These are phyloP conservation scores for Eucalyptus pauciflora DNA, from an alignment of 345 rosid species.

Conservation along the genomic window DNA sequence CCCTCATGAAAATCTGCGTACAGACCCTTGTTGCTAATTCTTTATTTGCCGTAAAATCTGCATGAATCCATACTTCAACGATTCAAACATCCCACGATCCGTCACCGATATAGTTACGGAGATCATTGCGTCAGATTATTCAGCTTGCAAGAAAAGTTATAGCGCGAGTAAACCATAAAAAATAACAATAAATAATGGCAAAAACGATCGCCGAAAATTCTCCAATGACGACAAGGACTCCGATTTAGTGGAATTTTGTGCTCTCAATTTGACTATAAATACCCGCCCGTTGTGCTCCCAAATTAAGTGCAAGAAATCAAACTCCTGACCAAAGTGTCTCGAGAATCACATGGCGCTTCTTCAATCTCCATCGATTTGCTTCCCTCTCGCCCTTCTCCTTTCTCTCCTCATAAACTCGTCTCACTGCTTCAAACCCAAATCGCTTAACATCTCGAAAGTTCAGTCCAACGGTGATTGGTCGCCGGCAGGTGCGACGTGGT, in stretches of 20 bases:
- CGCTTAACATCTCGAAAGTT: not conserved
- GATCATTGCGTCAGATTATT: not conserved
- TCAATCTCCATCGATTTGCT: not conserved
- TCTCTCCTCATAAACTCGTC: not conserved
- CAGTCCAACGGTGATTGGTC: constrained; percentile 5
- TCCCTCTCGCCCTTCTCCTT: not conserved
- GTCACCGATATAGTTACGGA: not conserved
- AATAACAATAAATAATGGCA: not conserved
- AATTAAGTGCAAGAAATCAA: not conserved
- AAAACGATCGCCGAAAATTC: not conserved
- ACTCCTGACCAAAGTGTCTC: not conserved
- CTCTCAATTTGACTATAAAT: not conserved
- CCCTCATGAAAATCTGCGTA: not conserved
- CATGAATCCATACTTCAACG: not conserved
- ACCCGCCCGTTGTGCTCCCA: not conserved
- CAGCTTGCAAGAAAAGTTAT: not conserved
- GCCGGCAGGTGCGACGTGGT: constrained; percentile 53
- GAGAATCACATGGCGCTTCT: not conserved
- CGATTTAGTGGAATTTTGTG: not conserved
- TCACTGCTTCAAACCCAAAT: not conserved
- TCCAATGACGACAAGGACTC: not conserved
- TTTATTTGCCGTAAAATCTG: not conserved
- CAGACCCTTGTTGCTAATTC: not conserved
- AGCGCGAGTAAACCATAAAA: not conserved
- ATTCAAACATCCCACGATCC: not conserved